Evolutionary conservation across 2,329 filamentous ascomycete species (phyloP), one percentile per base, ranked within the genome.

Genomic region (Colletotrichum falcatum): DNA sequence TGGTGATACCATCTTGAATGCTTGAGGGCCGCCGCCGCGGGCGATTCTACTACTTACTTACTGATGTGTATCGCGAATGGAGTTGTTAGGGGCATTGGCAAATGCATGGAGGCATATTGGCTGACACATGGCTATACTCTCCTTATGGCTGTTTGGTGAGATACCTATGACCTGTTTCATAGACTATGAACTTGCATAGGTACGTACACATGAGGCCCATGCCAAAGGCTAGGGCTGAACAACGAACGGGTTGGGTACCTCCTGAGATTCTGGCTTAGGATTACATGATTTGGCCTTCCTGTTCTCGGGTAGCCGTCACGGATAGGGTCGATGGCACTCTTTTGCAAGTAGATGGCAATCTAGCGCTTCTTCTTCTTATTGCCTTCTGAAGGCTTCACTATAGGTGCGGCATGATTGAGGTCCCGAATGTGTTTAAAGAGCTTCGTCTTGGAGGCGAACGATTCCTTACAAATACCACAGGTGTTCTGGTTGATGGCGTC

Each of bases 341-440:
- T 33, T 56, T 37, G 26, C 20, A 35, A 23, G 33, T 26, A 42
- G 39, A 30, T 33, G 37, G 35, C 46, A 37, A 61, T 72, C 77
- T 74, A 81, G 68, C 77, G 75, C 75, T 80, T 82, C 71, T 81
- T 81, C 70, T 81, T 84, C 73, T 80, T 83, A 42, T 75, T 73
- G 3, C 76, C 44, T 70, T 4, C 49, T 42, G 28, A 33, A 23
- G 30, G 37, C 37, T 60, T 70, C 56, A 39, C 64, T 68, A 73
- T 77, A 80, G 53, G 64, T 56, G 89, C 87, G 7, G 91, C 92
- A 81, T 96, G 93, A 12, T 82, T 82, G 23, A 88, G 81, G 12
- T 90, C 87, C 72, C 89, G 88, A 68, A 96, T 85, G 79, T 97
- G 94, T 62, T 87, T 83, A 78, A 95, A 95, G 23, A 97, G 81